Evolutionary conservation across 1,284 basidiomycete species (phyloP), one percentile per base, ranked within the genome.

Genomic region (Moesziomyces aphidis): DNA sequence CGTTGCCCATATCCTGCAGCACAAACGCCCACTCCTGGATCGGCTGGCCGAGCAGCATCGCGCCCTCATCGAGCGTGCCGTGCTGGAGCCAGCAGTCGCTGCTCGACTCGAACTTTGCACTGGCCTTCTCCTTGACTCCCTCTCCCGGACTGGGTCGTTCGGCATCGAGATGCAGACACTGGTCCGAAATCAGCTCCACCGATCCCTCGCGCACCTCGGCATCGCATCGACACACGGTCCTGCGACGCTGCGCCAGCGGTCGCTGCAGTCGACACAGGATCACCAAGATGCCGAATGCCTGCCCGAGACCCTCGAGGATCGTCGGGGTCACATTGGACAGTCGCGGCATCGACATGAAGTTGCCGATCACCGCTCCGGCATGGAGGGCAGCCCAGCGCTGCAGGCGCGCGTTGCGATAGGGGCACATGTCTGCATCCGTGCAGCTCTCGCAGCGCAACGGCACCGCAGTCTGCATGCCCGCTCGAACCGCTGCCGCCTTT

Each of bases 11-110:
- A 53, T 73, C 70, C 55, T 73, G 70, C 50, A 73, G 55, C 26
- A 73, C 70, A 51, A 73, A 61, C 46, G 70, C 56, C 70, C 70
- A 73, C 39, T 73, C 70, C 61, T 67, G 57, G 7, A 73, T 68
- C 31, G 57, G 50, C 44, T 73, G 70, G 11, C 70, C 70, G 10
- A 73, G 47, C 61, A 73, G 24, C 54, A 49, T 48, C 8, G 70
- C 64, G 4, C 70, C 70, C 46, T 73, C 70, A 3, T 73, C 64
- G 45, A 73, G 17, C 13, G 55, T 61, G 6, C 70, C 70, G 43
- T 73, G 70, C 23, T 73, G 70, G 57, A 73, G 48, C 70, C 70
- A 73, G 28, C 70, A 73, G 5, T 68, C 60, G 23, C 54, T 45
- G 23, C 50, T 55, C 34, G 61, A 31, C 0, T 61, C 70, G 21